Conservation (phyloP, 1,284 basidiomycete species). For the Apiotrichum siamense region DNA sequence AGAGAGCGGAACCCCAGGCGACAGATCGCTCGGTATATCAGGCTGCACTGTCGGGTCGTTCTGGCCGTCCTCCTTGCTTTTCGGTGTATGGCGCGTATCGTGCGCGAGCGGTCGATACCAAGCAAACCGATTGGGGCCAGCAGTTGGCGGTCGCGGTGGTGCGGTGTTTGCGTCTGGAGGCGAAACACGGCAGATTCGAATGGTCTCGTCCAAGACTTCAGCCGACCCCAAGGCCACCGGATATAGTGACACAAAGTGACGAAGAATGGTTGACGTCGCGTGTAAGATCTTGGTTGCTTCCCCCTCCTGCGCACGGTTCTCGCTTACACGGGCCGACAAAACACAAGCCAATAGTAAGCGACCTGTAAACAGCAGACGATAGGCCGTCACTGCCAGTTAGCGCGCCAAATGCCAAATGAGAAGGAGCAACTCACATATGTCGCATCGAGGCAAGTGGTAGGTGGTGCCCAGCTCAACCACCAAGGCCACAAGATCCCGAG, state of each 20-base stretch:
- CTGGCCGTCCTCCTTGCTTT: background rate
- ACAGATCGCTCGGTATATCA: background rate
- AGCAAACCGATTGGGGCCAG: background rate
- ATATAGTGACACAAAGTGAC: slow-evolving; percentile 12
- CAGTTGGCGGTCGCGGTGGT: background rate
- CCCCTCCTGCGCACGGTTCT: slow-evolving; percentile 5
- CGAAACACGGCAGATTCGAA: slow-evolving; percentile 9
- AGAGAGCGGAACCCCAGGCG: background rate
- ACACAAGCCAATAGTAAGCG: slow-evolving; percentile 13
- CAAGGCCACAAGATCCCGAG: slow-evolving; percentile 6
- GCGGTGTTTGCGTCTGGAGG: background rate
- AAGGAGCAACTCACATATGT: slow-evolving; percentile 5
- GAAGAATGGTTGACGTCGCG: slow-evolving; percentile 11
- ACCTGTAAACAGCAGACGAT: slow-evolving; percentile 14
- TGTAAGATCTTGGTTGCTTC: slow-evolving; percentile 13
- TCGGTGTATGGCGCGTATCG: background rate
- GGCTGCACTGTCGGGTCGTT: background rate
- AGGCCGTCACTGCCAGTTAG: slow-evolving; percentile 7
- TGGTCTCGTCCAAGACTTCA: slow-evolving; percentile 19
- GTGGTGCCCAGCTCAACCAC: slow-evolving; percentile 10
- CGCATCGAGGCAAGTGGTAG: slow-evolving; percentile 4
- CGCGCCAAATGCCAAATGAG: background rate
- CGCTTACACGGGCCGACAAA: slow-evolving; percentile 11
- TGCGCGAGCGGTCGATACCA: slow-evolving; percentile 11
- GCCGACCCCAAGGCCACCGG: slow-evolving; percentile 16